Evolutionary conservation across 441 rosid species (phyloP), one percentile per base, ranked within the genome.

Genomic region (Mallotus japonicus): DNA sequence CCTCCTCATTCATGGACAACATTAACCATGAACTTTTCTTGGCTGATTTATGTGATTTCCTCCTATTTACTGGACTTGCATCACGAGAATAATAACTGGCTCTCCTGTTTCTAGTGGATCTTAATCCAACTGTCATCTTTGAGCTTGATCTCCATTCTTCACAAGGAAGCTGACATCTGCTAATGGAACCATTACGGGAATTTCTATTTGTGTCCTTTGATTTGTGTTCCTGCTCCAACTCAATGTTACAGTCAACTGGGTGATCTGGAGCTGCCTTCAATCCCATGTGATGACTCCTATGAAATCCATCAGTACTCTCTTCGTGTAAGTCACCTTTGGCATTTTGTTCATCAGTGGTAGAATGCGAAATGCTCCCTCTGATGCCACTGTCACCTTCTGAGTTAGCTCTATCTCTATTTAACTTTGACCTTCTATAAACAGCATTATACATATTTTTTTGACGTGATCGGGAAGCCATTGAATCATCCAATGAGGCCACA

Each of bases 71-170:
- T 50, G 88, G 89, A 79, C 87, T 85, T 50, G 80, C 71, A 72
- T 92, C 98, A 78, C 76, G 86, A 74, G 79, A 75, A 69, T 85
- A 72, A 81, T 82, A 85, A 80, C 83, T 89, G 40, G 85, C 85
- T 84, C 88, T 92, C 85, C 98, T 90, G 76, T 89, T 90, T 84
- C 99, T 90, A 50, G 91, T 81, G 61, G 98, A 90, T 86, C 98
- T 88, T 76, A 85, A 70, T 60, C 96, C 87, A 73, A 89, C 95
- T 47, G 87, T 76, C 81, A 75, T 75, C 80, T 81, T 93, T 60
- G 98, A 85, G 80, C 90, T 72, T 9, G 94, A 88, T 80, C 87
- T 91, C 85, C 83, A 82, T 78, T 90, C 93, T 80, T 88, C 91
- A 32, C 61, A 65, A 34, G 87, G 81, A 81, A 80, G 84, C 83